These are phyloP conservation scores for Hyphochytrium catenoides DNA, from an alignment of 352 stramenopile genomes.

Conservation along the genomic window DNA sequence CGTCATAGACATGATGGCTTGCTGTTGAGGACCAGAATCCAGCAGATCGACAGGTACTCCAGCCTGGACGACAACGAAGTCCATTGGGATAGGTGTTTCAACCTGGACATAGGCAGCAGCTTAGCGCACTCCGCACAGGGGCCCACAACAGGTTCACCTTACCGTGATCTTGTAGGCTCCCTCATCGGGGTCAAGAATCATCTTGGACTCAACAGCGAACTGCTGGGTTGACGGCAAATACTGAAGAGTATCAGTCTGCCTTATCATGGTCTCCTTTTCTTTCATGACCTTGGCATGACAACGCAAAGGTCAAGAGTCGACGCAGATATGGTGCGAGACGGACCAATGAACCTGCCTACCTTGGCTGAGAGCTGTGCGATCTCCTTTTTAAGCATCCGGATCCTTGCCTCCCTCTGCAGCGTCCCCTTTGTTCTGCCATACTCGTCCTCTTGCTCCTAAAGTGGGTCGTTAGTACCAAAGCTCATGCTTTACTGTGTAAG, in stretches of 20 bases:
- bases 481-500: not conserved
- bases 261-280: constrained; percentile 18
- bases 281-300: constrained; percentile 6
- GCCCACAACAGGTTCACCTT: too few relatives aligned
- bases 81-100: constrained; percentile 46
- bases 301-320: too few relatives aligned
- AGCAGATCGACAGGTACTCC: constrained; percentile 40
- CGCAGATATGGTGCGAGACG: too few relatives aligned
- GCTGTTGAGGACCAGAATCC: too few relatives aligned
- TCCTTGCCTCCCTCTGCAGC: constrained; percentile 39
- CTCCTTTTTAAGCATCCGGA: constrained; percentile 49
- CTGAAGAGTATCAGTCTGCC: constrained; percentile 26
- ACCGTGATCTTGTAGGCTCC: constrained; percentile 46
- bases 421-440: constrained; percentile 42
- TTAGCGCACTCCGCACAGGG: not conserved
- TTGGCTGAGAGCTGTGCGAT: constrained; percentile 36
- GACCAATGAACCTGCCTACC: constrained; percentile 7
- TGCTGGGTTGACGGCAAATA: constrained; percentile 38
- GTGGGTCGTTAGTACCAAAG: not conserved
- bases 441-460: constrained; percentile 29
- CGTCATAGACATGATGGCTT: too few relatives aligned
- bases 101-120: constrained; percentile 1
- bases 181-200: constrained; percentile 33
- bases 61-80: constrained; percentile 40
- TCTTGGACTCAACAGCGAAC: constrained; percentile 42